Percentiles rank a stretch among this genome's conserved stretches.
Conservation (phyloP, 2,329 filamentous ascomycete species). For the Albophoma yamanashiensis region DNA sequence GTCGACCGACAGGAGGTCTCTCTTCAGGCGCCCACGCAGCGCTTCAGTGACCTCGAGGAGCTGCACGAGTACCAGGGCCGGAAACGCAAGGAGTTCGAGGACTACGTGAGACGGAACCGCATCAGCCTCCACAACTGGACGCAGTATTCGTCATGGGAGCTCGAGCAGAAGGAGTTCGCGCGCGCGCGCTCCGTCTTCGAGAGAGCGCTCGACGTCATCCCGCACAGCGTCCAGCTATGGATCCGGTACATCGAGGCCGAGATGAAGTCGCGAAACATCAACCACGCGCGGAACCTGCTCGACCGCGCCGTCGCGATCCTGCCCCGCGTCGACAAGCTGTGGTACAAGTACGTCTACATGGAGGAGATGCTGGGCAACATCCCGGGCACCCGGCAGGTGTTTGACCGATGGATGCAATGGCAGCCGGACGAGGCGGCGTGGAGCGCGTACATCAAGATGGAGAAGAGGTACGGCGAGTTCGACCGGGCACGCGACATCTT, state of each 20-base stretch:
- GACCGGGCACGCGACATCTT: constrained; percentile 87
- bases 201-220: constrained; percentile 82
- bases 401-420: constrained; percentile 98
- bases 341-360: constrained; percentile 99
- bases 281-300: constrained; percentile 87
- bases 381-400: constrained; percentile 82
- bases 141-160: constrained; percentile 93
- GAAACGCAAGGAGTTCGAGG: constrained; percentile 93
- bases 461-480: constrained; percentile 89
- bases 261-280: constrained; percentile 90
- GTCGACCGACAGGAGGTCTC: constrained; percentile 89
- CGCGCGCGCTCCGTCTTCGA: constrained; percentile 91
- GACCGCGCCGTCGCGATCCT: constrained; percentile 91
- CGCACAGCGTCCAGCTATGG: constrained; percentile 81
- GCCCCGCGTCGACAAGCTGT: constrained; percentile 87
- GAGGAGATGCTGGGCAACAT: constrained; percentile 96
- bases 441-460: constrained; percentile 92
- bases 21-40: constrained; percentile 82
- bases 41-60: constrained; percentile 94
- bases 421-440: constrained; percentile 93
- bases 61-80: constrained; percentile 94
- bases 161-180: constrained; percentile 95
- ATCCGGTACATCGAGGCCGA: constrained; percentile 90
- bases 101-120: constrained; percentile 91
- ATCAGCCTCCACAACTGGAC: constrained; percentile 99